phyloP scores from a whole-genome alignment of 306 rosid species.

The Pterocarpus macrocarpus region DNA sequence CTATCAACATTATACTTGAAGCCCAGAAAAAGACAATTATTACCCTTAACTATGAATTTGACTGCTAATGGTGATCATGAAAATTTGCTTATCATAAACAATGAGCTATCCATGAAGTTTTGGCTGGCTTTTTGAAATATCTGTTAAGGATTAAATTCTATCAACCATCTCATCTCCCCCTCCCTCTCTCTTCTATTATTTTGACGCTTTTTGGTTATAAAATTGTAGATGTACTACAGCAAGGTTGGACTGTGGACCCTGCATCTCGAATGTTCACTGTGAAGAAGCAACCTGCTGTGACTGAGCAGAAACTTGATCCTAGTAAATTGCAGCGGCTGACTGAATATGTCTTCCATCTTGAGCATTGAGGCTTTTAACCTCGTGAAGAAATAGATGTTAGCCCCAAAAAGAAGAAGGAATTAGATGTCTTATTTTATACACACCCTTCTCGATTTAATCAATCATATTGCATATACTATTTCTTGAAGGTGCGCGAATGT shows the following conservation, averaged over 20 bases:
- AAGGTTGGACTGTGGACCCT: conserved; percentile 83
- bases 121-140: conserved; percentile 31
- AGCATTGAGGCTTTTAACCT: conserved; percentile 64
- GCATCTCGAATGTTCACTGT: conserved; percentile 82
- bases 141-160: neutral
- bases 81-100: conserved; percentile 13
- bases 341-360: conserved; percentile 90
- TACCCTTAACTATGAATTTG: neutral
- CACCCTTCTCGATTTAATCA: conserved; percentile 10
- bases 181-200: neutral
- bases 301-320: conserved; percentile 85
- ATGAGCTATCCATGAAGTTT: conserved; percentile 5
- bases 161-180: neutral
- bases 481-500: conserved; percentile 21
- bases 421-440: neutral
- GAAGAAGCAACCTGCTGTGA: conserved; percentile 72
- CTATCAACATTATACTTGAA: neutral
- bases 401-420: neutral
- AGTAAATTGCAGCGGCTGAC: conserved; percentile 89
- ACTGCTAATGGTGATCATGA: conserved; percentile 11
- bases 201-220: conserved; percentile 11
- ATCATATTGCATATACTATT: neutral
- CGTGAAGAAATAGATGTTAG: conserved; percentile 27
- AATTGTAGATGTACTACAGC: conserved; percentile 67
- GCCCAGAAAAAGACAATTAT: neutral